Evolutionary conservation across 805 yeast genomes (phyloP), one percentile per base, ranked within the genome.

Genomic region (Monosporozyma aerobia): DNA sequence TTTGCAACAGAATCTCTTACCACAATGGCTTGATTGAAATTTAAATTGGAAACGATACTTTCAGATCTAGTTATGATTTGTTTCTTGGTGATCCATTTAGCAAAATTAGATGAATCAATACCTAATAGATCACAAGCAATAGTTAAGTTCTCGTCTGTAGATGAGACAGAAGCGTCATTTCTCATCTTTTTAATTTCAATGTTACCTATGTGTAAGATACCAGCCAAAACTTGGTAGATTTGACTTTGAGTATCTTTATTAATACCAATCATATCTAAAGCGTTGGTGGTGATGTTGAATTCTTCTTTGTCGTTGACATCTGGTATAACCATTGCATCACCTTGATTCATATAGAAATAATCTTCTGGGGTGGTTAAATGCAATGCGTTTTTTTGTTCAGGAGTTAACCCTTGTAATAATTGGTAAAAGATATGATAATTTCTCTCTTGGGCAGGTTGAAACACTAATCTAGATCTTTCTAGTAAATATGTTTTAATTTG

Each of bases 1-100:
- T 92, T 94, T 49, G 98, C 89, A 52, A 94, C 94, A 14, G 99
- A 94, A 71, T 92, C 98, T 62, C 96, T 82, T 8, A 97, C 94
- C 35, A 92, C 97, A 22, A 81, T 61, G 5, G 98, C 95, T 67
- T 92, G 96, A 60, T 81, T 81, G 65, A 82, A 85, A 62, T 79
- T 87, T 65, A 92, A 76, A 65, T 85, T 89, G 30, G 95, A 83
- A 49, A 84, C 81, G 63, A 92, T 92, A 68, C 88, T 90, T 70
- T 94, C 98, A 10, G 90, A 83, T 68, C 97, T 79, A n/a, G 97
- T 92, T 23, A 78, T 79, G 58, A 94, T 88, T 71, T 92, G 97
- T 65, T 88, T 90, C 73, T 92, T 94, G 47, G 85, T 82, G 61
- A 87, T 81, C 97, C 98, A 92, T 70, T 89, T 89, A 35, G 94